These are phyloP conservation scores for Larix kaempferi DNA, from an alignment of 75 land plant species.

Conservation along the genomic window DNA sequence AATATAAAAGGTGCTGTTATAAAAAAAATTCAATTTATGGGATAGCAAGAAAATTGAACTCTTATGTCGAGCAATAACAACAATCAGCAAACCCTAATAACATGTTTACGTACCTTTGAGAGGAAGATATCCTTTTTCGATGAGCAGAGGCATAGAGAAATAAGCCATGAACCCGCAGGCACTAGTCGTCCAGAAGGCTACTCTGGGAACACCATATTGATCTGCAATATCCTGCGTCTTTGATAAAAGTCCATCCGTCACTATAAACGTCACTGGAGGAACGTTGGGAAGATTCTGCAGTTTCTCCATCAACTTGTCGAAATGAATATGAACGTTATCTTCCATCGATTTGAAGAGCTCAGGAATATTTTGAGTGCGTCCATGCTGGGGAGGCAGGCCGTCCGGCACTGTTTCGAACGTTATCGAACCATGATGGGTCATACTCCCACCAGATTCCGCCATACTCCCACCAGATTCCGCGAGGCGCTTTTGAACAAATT, in stretches of 20 bases:
- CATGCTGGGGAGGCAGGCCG: constrained; percentile 17
- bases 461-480: constrained; percentile 1
- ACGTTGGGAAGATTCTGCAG: background rate
- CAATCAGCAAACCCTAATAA: too few relatives aligned
- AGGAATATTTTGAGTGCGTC: constrained; percentile 21
- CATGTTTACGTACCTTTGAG: constrained; percentile 43
- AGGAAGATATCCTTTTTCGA: constrained; percentile 25
- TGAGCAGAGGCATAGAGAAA: constrained; percentile 1
- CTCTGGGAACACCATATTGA: constrained; percentile 29
- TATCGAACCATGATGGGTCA: background rate
- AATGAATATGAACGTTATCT: constrained; percentile 1
- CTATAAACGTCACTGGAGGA: constrained; percentile 43
- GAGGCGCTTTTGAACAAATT: constrained; percentile 23
- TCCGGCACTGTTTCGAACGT: constrained; percentile 21
- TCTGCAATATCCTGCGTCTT: constrained; percentile 38
- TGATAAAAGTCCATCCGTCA: constrained; percentile 35
- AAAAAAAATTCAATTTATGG: too few relatives aligned
- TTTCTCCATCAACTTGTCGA: constrained; percentile 17
- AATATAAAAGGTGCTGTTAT: too few relatives aligned
- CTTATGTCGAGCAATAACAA: too few relatives aligned
- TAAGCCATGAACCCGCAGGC: constrained; percentile 43
- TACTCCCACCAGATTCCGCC: too few relatives aligned
- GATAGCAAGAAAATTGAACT: too few relatives aligned
- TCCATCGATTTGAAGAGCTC: constrained; percentile 19
- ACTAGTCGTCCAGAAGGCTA: constrained; percentile 40